phyloP scores from a whole-genome alignment of 1,139 yeast genomes.

The Blastobotrys illinoisensis region DNA sequence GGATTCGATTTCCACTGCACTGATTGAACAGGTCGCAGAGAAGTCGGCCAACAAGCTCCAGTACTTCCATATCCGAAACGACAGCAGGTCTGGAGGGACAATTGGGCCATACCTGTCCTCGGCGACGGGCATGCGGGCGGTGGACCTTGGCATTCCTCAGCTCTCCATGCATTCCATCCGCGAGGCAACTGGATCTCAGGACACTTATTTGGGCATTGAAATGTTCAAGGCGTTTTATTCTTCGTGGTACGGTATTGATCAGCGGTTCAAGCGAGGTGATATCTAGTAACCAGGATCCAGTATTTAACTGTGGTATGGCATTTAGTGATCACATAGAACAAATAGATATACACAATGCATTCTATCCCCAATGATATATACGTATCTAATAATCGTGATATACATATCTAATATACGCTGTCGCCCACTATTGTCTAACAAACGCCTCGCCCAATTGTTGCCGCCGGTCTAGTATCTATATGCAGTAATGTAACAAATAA shows the following conservation, averaged over 20 bases:
- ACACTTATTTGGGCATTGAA: slow-evolving; percentile 59
- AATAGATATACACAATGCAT: neutral
- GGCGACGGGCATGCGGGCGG: slow-evolving; percentile 65
- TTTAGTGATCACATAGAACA: too few relatives aligned
- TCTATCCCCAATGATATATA: too few relatives aligned
- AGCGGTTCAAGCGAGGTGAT: slow-evolving; percentile 10
- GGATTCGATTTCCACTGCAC: slow-evolving; percentile 56
- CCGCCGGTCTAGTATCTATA: neutral
- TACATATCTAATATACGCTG: too few relatives aligned
- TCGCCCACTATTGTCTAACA: too few relatives aligned
- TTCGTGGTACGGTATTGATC: slow-evolving; percentile 42
- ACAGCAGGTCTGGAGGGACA: slow-evolving; percentile 70
- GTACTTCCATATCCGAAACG: slow-evolving; percentile 51
- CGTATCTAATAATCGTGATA: too few relatives aligned
- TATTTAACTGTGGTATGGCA: too few relatives aligned
- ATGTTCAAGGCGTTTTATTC: slow-evolving; percentile 60
- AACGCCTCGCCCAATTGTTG: neutral
- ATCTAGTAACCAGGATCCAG: slow-evolving; percentile 1
- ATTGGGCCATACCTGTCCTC: slow-evolving; percentile 68
- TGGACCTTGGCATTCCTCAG: slow-evolving; percentile 75
- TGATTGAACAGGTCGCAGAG: slow-evolving; percentile 54
- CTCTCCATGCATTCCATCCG: slow-evolving; percentile 78
- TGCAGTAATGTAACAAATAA: neutral
- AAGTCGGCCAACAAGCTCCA: slow-evolving; percentile 53
- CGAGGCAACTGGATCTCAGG: slow-evolving; percentile 67